Percentiles rank a stretch among this genome's conserved stretches.
Conservation (phyloP, 345 rosid genomes). For the Eucalyptus decipiens region DNA sequence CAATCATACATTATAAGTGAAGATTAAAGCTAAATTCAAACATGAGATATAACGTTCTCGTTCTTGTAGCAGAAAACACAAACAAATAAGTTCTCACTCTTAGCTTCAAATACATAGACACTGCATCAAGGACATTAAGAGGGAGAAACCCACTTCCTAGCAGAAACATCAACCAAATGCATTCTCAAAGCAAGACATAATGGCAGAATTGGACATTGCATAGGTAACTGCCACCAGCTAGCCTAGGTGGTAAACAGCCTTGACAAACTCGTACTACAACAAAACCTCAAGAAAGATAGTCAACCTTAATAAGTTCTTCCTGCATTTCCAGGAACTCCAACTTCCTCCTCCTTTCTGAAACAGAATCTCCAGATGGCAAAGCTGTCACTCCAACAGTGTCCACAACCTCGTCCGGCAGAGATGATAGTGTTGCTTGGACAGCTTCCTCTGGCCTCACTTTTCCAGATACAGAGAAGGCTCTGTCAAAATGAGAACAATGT, state of each 20-base stretch:
- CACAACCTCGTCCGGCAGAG: conserved; percentile 95
- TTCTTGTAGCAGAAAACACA: background rate
- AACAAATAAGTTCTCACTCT: background rate
- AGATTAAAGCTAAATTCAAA: background rate
- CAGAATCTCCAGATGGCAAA: conserved; percentile 82
- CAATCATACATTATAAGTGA: background rate
- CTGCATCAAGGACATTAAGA: background rate
- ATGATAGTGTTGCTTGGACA: conserved; percentile 94
- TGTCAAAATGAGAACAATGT: conserved; percentile 4
- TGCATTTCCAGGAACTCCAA: conserved; percentile 93
- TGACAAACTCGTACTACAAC: background rate
- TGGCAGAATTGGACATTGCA: background rate
- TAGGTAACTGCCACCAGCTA: background rate
- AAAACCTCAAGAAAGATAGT: background rate
- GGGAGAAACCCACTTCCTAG: background rate
- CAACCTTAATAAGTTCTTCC: conserved; percentile 92
- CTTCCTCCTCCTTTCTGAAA: conserved; percentile 91
- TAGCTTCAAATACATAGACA: background rate
- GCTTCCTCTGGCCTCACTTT: conserved; percentile 96
- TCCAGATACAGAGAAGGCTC: conserved; percentile 87
- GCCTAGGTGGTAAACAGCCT: background rate
- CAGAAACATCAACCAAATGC: background rate
- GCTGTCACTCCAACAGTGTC: conserved; percentile 89
- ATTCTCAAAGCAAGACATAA: background rate
- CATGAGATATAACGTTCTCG: background rate